Evolutionary conservation across 163 green algal genomes (phyloP), one percentile per base, ranked within the genome.

Genomic region (Scenedesmus sp.): DNA sequence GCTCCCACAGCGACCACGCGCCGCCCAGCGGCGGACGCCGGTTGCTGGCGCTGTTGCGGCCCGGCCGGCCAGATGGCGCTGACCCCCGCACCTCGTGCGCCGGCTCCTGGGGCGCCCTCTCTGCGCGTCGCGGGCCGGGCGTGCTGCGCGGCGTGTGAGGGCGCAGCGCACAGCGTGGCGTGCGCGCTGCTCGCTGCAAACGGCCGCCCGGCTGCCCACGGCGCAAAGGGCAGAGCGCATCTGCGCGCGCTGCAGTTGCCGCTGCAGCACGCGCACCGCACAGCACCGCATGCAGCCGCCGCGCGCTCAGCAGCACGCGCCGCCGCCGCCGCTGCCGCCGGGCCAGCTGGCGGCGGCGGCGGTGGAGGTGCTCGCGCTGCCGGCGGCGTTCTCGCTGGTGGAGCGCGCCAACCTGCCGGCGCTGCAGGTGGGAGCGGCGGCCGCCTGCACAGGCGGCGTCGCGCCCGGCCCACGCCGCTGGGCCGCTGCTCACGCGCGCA

Each of bases 301-400:
- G 4, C 15, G 45, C 17, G 17, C 26, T 3, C 18, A 13, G 56
- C 28, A 47, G 29, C 29, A 64, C 28, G 28, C 42, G 36, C 28
- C 57, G 45, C 34, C 31, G 60, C 20, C 31, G 60, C 60, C 31
- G 58, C 65, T 31, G 47, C 65, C 62, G 28, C 20, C n/a, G n/a
- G 24, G 29, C 39, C 4, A 36, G 34, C 33, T 39, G 34, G 7
- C 75, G 20, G 48, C 48, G 26, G 39, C 36, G 10, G 34, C 74
- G 22, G 26, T 75, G 28, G 47, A 67, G 51, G 9, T 81, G 4
- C 5, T 75, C 11, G 74, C 74, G 17, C 63, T 81, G 28, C 74
- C 74, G 29, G 28, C 44, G 14, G 74, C 36, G 5, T 81, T 81
- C 50, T 45, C 17, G 10, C 24, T 60, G 13, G 74, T 81, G 15